Conservation (phyloP, 139 green algal genomes). For the Eudorina sp. region DNA sequence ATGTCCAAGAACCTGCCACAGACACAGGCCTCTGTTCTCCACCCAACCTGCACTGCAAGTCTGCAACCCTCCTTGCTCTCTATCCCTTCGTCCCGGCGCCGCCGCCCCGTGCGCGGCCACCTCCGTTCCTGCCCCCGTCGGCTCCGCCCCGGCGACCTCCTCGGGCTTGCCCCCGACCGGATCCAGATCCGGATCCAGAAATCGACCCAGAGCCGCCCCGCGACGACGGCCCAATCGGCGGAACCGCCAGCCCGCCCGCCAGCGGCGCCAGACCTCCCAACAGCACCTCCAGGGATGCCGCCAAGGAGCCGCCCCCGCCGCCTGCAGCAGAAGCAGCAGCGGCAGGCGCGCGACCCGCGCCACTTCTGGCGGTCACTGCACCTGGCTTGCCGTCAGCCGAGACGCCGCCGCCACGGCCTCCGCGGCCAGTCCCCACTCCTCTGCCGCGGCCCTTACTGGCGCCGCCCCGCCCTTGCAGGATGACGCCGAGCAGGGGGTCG, state of each 20-base stretch:
- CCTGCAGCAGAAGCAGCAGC: neutral
- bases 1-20: too few relatives aligned
- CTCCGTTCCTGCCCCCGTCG: neutral
- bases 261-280: neutral
- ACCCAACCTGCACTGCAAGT: too few relatives aligned
- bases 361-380: neutral
- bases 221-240: too few relatives aligned
- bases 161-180: too few relatives aligned
- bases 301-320: slow-evolving; percentile 17
- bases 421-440: neutral
- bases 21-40: too few relatives aligned
- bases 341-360: neutral
- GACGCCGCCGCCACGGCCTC: neutral
- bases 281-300: slow-evolving; percentile 26
- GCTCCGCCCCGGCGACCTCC: neutral
- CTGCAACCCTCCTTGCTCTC: too few relatives aligned
- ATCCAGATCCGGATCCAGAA: too few relatives aligned
- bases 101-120: too few relatives aligned
- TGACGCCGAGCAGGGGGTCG: neutral
- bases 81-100: too few relatives aligned
- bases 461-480: slow-evolving; percentile 2
- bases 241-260: too few relatives aligned
- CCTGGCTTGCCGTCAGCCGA: neutral
- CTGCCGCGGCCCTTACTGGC: neutral
- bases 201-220: too few relatives aligned